These are phyloP conservation scores for Colletotrichum higginsianum DNA, from an alignment of 2,329 filamentous ascomycete species.

Conservation along the genomic window DNA sequence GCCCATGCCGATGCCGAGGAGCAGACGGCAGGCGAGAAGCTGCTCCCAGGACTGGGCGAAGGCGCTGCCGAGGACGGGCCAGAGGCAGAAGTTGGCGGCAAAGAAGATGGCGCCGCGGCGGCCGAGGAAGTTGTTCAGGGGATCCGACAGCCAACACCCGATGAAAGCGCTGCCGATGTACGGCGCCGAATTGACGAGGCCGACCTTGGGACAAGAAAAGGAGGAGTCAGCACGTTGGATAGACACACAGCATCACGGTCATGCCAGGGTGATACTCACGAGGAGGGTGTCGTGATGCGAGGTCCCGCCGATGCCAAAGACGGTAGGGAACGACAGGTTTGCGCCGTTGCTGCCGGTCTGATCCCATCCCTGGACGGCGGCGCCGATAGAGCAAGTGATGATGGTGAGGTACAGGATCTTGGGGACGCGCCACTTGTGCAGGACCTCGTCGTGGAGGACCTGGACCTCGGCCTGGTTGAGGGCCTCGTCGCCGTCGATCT, in stretches of 20 bases:
- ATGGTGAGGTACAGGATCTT: slow-evolving; percentile 65
- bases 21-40: slow-evolving; percentile 78
- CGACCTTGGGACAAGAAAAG: slow-evolving; percentile 72
- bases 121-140: slow-evolving; percentile 74
- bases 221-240: slow-evolving; percentile 54
- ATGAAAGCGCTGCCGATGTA: slow-evolving; percentile 61
- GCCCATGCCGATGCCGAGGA: slow-evolving; percentile 84
- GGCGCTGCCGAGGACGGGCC: slow-evolving; percentile 79
- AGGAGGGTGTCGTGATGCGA: slow-evolving; percentile 65
- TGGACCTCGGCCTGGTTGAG: slow-evolving; percentile 60
- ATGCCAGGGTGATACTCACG: background rate
- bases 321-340: slow-evolving; percentile 61
- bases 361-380: slow-evolving; percentile 69
- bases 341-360: slow-evolving; percentile 64
- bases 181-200: slow-evolving; percentile 69
- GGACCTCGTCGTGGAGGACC: slow-evolving; percentile 58
- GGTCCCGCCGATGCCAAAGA: slow-evolving; percentile 61
- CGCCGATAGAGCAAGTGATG: slow-evolving; percentile 66
- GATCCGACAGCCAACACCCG: slow-evolving; percentile 83
- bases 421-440: slow-evolving; percentile 65
- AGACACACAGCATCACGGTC: background rate
- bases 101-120: slow-evolving; percentile 78
- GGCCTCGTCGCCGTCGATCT: slow-evolving; percentile 55
- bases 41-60: slow-evolving; percentile 81
- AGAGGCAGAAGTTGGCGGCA: slow-evolving; percentile 79